Evolutionary conservation across 1,284 basidiomycete species (phyloP).

Genomic region (Rhodotorula sp.): DNA sequence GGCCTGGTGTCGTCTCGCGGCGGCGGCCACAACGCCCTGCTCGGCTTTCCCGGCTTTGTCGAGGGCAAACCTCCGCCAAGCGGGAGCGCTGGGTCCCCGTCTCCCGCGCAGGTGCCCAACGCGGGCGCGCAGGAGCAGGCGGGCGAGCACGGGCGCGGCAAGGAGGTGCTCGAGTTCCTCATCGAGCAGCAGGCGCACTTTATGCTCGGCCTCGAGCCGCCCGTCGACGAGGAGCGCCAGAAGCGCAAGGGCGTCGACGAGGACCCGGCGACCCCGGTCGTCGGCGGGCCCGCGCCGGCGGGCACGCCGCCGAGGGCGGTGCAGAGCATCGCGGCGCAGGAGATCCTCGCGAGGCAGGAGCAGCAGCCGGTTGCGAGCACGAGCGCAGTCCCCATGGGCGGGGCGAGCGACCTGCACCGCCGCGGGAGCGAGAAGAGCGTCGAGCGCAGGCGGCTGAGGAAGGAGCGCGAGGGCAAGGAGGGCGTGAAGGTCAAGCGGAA

Average conservation of each 20-base stretch:
- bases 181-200: constrained; percentile 87
- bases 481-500: constrained; percentile 39
- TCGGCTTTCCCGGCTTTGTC: constrained; percentile 44
- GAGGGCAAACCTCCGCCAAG: constrained; percentile 28
- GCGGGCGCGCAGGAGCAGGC: constrained; percentile 54
- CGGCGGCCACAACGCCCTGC: constrained; percentile 53
- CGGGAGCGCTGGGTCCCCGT: neutral
- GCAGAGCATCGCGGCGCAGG: constrained; percentile 4
- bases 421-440: constrained; percentile 43
- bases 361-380: constrained; percentile 4
- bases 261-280: neutral
- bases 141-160: constrained; percentile 77
- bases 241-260: constrained; percentile 27
- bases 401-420: constrained; percentile 21
- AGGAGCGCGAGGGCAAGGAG: constrained; percentile 23
- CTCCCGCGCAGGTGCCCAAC: neutral
- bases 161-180: constrained; percentile 88
- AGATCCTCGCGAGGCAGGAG: neutral
- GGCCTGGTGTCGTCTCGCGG: constrained; percentile 84
- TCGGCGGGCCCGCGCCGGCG: neutral
- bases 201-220: constrained; percentile 75
- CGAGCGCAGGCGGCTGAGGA: constrained; percentile 36
- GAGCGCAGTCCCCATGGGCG: neutral
- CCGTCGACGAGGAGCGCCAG: constrained; percentile 46
- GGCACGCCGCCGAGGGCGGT: neutral